phyloP scores from a whole-genome alignment of 2,329 filamentous ascomycete species.

The Didymella pinodella region DNA sequence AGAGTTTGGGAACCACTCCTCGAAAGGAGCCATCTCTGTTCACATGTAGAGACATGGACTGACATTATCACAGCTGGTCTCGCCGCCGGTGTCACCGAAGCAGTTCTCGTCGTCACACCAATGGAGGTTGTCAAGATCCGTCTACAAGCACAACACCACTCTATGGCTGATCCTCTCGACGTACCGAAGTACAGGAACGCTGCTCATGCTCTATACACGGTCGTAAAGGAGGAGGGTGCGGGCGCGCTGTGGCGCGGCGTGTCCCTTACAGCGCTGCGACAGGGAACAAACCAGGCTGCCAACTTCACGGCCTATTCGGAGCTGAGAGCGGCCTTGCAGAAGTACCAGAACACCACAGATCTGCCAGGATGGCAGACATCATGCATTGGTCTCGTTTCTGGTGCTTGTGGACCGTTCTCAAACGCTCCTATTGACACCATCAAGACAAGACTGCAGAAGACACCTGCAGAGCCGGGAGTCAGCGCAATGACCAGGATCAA shows the following conservation, averaged over 20 bases:
- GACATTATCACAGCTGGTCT: conserved; percentile 71
- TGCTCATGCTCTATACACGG: conserved; percentile 82
- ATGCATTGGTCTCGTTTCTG: conserved; percentile 85
- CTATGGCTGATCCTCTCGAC: conserved; percentile 95
- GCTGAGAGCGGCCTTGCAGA: conserved; percentile 80
- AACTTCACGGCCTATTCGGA: conserved; percentile 99
- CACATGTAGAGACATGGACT: conserved; percentile 14
- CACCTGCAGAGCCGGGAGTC: conserved; percentile 80
- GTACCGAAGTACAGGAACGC: conserved; percentile 97
- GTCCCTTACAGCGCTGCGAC: conserved; percentile 87
- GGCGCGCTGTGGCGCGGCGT: conserved; percentile 92
- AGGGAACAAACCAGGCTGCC: conserved; percentile 92
- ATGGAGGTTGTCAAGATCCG: conserved; percentile 99
- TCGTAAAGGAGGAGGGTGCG: conserved; percentile 88
- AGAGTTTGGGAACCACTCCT: background rate
- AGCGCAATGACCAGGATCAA: conserved; percentile 81
- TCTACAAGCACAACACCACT: conserved; percentile 96
- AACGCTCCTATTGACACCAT: conserved; percentile 99
- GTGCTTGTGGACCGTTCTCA: conserved; percentile 93
- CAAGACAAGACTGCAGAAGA: conserved; percentile 95
- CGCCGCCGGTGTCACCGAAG: conserved; percentile 92
- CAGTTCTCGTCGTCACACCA: conserved; percentile 92
- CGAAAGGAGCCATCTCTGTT: too few relatives aligned
- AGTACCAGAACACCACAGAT: conserved; percentile 74
- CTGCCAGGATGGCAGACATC: conserved; percentile 91